phyloP scores from a whole-genome alignment of 345 rosid species.

The Mallotus nudiflorus region DNA sequence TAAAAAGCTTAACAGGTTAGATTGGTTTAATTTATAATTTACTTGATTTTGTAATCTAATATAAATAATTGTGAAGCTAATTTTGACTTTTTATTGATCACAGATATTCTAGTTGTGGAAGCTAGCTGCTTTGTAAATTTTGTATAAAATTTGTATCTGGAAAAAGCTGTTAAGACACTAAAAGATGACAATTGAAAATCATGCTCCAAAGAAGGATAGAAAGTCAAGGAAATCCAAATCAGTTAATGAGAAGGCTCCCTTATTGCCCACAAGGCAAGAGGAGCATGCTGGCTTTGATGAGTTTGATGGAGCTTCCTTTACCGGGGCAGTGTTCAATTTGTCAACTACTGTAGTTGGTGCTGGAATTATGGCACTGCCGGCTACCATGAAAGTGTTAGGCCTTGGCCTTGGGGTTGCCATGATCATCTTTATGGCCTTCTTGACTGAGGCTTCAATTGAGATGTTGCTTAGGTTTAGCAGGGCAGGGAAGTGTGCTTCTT shows the following conservation, averaged over 20 bases:
- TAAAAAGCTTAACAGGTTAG: slow-evolving; percentile 6
- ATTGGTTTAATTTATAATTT: not conserved
- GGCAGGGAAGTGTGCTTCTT: slow-evolving; percentile 61
- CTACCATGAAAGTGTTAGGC: slow-evolving; percentile 86
- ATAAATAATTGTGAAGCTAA: slow-evolving; percentile 1
- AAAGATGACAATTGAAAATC: slow-evolving; percentile 54
- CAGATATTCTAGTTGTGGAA: slow-evolving; percentile 7
- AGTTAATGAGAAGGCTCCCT: slow-evolving; percentile 53
- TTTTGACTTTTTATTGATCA: not conserved
- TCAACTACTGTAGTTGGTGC: slow-evolving; percentile 91
- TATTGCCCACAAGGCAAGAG: slow-evolving; percentile 49
- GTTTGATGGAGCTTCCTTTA: slow-evolving; percentile 84
- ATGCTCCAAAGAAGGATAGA: slow-evolving; percentile 46
- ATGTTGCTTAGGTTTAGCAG: slow-evolving; percentile 77
- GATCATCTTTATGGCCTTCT: slow-evolving; percentile 80
- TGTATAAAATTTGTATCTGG: slow-evolving; percentile 13
- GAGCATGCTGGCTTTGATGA: slow-evolving; percentile 56
- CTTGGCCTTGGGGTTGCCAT: slow-evolving; percentile 62
- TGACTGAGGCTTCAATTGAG: slow-evolving; percentile 75
- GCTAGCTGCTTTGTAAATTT: slow-evolving; percentile 11
- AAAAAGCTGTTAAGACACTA: slow-evolving; percentile 9
- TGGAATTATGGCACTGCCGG: slow-evolving; percentile 97
- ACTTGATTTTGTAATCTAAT: not conserved
- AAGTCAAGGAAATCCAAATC: slow-evolving; percentile 43
- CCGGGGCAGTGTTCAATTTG: slow-evolving; percentile 86